Evolutionary conservation across 352 stramenopile genomes (phyloP).

Genomic region (Halophytophthora batemanensis): DNA sequence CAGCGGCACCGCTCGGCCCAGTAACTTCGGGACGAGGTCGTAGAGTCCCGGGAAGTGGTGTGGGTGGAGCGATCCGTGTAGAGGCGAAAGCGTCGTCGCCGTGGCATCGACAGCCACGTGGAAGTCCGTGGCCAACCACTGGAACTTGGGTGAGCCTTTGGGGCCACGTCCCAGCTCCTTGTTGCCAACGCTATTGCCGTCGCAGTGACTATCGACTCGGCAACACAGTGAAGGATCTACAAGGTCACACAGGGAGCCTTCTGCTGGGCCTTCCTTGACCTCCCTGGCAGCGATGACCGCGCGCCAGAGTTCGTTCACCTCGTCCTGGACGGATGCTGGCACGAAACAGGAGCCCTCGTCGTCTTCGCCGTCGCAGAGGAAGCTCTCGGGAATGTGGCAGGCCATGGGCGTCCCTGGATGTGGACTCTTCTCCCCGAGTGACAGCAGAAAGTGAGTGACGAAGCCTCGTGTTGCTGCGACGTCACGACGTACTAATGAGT

Average conservation of each 20-base stretch:
- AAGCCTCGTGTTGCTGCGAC: slow-evolving; percentile 6
- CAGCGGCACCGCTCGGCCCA: slow-evolving; percentile 4
- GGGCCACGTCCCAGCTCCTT: background rate
- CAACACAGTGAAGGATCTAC: slow-evolving; percentile 12
- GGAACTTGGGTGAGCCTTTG: background rate
- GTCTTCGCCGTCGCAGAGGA: slow-evolving; percentile 6
- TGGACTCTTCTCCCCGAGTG: slow-evolving; percentile 1
- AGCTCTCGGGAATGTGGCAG: slow-evolving; percentile 17
- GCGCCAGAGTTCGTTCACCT: slow-evolving; percentile 6
- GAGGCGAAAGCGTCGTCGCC: slow-evolving; percentile 3
- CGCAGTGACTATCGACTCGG: slow-evolving; percentile 2
- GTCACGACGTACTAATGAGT: slow-evolving; percentile 4
- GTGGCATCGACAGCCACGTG: slow-evolving; percentile 4
- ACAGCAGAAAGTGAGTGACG: slow-evolving; percentile 3
- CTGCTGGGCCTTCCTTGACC: background rate
- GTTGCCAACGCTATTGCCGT: background rate
- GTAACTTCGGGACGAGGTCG: background rate
- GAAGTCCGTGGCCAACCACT: slow-evolving; percentile 19
- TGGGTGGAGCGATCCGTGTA: slow-evolving; percentile 14
- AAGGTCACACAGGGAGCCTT: slow-evolving; percentile 1
- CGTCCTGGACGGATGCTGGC: background rate
- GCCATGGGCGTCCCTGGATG: background rate
- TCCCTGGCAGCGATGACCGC: background rate
- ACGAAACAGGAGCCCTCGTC: background rate
- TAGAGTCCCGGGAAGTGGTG: slow-evolving; percentile 9